Evolutionary conservation across 306 rosid genomes (phyloP).

Genomic region (Quercus engelmannii): DNA sequence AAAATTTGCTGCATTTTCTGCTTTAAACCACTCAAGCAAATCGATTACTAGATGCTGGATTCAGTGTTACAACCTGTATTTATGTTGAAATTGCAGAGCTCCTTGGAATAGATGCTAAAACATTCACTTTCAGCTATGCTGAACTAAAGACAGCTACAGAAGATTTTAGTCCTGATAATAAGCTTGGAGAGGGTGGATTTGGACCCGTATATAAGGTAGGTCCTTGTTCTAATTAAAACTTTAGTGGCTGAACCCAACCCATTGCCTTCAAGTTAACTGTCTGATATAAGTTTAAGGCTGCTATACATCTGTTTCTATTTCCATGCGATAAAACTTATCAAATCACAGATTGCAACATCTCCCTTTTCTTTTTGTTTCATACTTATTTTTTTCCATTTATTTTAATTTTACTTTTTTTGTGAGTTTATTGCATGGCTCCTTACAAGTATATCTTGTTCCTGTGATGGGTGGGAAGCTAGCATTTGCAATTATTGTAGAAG

Average conservation of each 20-base stretch:
- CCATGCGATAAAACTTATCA: background rate
- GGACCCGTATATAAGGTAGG: too few relatives aligned
- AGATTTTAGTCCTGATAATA: too few relatives aligned
- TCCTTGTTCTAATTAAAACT: too few relatives aligned
- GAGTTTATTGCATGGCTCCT: background rate
- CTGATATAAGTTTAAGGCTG: background rate
- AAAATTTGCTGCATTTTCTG: too few relatives aligned
- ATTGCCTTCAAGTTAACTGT: background rate
- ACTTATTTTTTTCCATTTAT: background rate
- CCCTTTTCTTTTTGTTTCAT: background rate
- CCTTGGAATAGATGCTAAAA: background rate
- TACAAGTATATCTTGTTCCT: background rate
- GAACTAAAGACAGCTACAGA: too few relatives aligned
- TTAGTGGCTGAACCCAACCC: too few relatives aligned
- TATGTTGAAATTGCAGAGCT: constrained; percentile 45
- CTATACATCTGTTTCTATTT: background rate
- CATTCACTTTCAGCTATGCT: too few relatives aligned
- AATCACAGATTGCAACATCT: background rate
- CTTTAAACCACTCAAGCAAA: too few relatives aligned
- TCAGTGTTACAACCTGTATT: background rate
- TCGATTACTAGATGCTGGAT: background rate
- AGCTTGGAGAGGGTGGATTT: too few relatives aligned
- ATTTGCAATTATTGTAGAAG: background rate
- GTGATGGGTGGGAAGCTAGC: background rate
- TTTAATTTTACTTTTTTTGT: background rate